Evolutionary conservation across 352 stramenopile genomes (phyloP).

Genomic region (Globisporangium alternatum): DNA sequence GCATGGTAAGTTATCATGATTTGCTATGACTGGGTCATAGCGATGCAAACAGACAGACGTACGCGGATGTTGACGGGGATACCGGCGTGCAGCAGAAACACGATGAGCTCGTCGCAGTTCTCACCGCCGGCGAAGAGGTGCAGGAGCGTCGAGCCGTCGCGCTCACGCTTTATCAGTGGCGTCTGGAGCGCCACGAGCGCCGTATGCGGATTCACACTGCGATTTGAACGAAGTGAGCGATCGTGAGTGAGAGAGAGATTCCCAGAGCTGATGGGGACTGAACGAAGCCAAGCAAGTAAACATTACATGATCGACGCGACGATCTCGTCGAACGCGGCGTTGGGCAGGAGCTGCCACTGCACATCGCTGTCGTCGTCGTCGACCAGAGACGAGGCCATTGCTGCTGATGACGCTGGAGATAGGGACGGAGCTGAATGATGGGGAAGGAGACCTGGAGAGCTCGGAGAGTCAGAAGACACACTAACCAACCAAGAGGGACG

Average conservation of each 20-base stretch:
- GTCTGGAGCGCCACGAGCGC: constrained; percentile 10
- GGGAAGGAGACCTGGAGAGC: too few species aligned
- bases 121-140: constrained; percentile 20
- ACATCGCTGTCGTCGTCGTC: constrained; percentile 9
- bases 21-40: neutral
- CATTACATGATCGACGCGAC: constrained; percentile 21
- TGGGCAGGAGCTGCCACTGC: constrained; percentile 15
- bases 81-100: constrained; percentile 36
- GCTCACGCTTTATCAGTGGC: constrained; percentile 13
- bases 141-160: constrained; percentile 20
- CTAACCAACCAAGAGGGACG: too few species aligned
- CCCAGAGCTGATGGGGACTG: neutral
- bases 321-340: constrained; percentile 18
- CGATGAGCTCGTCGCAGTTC: constrained; percentile 32
- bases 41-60: neutral
- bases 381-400: neutral
- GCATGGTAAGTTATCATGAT: too few species aligned
- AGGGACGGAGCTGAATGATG: too few species aligned
- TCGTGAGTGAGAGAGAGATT: neutral
- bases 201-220: constrained; percentile 17
- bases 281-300: too few species aligned
- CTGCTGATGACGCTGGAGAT: neutral
- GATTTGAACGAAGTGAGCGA: neutral
- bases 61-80: constrained; percentile 39
- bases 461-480: too few species aligned